Evolutionary conservation across 2,329 filamentous ascomycete species (phyloP).

Genomic region (Neurospora crassa): DNA sequence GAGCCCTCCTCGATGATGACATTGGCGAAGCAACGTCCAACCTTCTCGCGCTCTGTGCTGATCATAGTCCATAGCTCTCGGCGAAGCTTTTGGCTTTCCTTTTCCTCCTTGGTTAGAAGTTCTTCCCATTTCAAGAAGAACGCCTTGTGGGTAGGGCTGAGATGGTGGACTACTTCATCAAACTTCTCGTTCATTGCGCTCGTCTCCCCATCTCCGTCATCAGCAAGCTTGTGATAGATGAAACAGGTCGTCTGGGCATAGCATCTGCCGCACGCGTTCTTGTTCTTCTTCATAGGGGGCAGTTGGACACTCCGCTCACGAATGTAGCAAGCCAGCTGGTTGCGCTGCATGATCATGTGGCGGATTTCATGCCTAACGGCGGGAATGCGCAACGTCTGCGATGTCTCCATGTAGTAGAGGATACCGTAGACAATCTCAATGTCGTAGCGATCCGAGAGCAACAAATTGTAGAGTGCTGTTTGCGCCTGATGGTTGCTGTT

Average conservation of each 20-base stretch:
- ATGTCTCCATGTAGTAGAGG: constrained; percentile 90
- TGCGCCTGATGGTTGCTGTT: constrained; percentile 82
- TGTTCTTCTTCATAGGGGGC: constrained; percentile 76
- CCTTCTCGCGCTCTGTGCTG: constrained; percentile 75
- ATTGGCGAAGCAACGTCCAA: constrained; percentile 82
- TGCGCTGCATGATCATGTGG: constrained; percentile 95
- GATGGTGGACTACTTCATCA: constrained; percentile 65
- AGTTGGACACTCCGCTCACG: constrained; percentile 70
- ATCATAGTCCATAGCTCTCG: constrained; percentile 95
- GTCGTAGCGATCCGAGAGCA: constrained; percentile 91
- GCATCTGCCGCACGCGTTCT: constrained; percentile 74
- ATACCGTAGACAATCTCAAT: constrained; percentile 84
- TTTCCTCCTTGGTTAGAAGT: constrained; percentile 88
- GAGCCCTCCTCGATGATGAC: constrained; percentile 76
- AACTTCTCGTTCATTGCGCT: constrained; percentile 79
- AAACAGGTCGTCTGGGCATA: constrained; percentile 90
- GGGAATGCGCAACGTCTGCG: constrained; percentile 75
- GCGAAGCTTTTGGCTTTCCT: constrained; percentile 75
- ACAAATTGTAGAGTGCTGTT: constrained; percentile 85
- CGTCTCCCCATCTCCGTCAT: constrained; percentile 70
- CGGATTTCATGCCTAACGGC: constrained; percentile 79
- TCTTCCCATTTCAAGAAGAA: constrained; percentile 96
- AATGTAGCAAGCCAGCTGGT: constrained; percentile 77
- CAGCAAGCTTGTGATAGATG: constrained; percentile 83
- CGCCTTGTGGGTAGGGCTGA: constrained; percentile 62